Percentiles rank a stretch among this genome's conserved stretches.
Evolutionary conservation across 192 early-diverging fungal species (phyloP).

Genomic region (Coemansia sp.): DNA sequence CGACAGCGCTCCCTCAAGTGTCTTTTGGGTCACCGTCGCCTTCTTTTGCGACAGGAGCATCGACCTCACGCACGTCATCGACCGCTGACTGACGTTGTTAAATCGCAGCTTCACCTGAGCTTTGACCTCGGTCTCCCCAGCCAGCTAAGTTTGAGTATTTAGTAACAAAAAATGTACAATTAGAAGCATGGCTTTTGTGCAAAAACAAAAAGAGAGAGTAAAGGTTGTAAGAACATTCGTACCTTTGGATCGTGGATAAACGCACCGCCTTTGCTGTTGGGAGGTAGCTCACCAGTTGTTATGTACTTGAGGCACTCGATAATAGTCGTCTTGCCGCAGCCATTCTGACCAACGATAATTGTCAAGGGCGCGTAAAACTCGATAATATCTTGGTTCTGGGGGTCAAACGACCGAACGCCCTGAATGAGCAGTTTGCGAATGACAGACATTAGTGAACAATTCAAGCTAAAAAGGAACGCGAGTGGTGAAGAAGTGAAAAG

Average conservation of each 20-base stretch:
- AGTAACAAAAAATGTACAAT: neutral
- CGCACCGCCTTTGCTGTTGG: slow-evolving; percentile 81
- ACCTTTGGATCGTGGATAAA: slow-evolving; percentile 96
- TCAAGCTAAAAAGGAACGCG: neutral
- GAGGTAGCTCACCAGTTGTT: slow-evolving; percentile 89
- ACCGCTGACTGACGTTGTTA: slow-evolving; percentile 70
- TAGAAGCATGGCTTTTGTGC: neutral
- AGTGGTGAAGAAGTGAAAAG: neutral
- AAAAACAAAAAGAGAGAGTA: neutral
- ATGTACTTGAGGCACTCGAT: slow-evolving; percentile 97
- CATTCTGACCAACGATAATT: slow-evolving; percentile 94
- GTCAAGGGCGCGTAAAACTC: slow-evolving; percentile 91
- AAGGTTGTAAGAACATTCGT: neutral
- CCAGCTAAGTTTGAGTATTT: slow-evolving; percentile 48
- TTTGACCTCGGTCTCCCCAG: slow-evolving; percentile 77
- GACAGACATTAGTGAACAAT: slow-evolving; percentile 55
- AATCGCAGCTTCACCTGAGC: slow-evolving; percentile 93
- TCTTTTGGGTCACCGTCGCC: slow-evolving; percentile 62
- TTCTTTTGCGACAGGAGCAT: slow-evolving; percentile 76
- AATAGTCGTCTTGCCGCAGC: slow-evolving; percentile 97
- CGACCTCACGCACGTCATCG: slow-evolving; percentile 77
- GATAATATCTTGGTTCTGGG: slow-evolving; percentile 71
- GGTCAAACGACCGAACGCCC: slow-evolving; percentile 93
- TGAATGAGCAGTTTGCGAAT: slow-evolving; percentile 75
- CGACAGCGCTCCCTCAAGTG: slow-evolving; percentile 77